Evolutionary conservation across 73 alveolate genomes (phyloP).

Genomic region (Symbiodinium natans): DNA sequence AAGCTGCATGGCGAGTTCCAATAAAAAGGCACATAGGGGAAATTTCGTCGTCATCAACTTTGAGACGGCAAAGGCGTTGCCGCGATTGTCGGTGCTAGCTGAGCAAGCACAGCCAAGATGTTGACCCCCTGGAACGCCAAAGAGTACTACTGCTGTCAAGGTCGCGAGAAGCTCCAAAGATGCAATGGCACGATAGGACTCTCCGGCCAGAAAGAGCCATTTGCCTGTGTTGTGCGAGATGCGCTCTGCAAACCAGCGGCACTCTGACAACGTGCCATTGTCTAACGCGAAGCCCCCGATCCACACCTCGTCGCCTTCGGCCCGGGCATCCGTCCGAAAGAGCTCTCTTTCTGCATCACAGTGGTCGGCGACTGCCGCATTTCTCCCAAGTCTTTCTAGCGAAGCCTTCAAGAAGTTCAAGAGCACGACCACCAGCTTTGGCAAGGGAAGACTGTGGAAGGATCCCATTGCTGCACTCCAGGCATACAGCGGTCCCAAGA

Average conservation of each 20-base stretch:
- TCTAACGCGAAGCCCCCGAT: constrained; percentile 52
- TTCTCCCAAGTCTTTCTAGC: neutral
- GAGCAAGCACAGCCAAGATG: neutral
- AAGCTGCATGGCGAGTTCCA: neutral
- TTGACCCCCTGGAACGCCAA: neutral
- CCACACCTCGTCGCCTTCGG: constrained; percentile 5
- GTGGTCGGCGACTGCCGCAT: neutral
- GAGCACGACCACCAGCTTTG: neutral
- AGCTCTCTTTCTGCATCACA: neutral
- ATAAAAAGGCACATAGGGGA: neutral
- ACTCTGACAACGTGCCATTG: neutral
- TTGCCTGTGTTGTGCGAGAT: neutral
- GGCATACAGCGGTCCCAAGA: constrained; percentile 41
- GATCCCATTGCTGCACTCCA: neutral
- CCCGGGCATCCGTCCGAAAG: constrained; percentile 38
- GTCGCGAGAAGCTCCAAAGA: constrained; percentile 39
- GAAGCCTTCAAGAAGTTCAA: neutral
- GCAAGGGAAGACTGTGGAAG: neutral
- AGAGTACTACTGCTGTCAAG: constrained; percentile 8
- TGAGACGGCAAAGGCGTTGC: neutral
- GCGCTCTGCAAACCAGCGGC: constrained; percentile 39
- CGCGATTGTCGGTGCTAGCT: constrained; percentile 28
- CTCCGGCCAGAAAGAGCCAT: constrained; percentile 13
- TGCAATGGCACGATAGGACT: constrained; percentile 13
- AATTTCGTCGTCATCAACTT: constrained; percentile 34